Conservation (phyloP, 345 rosid species). For the Hibiscus mutabilis region DNA sequence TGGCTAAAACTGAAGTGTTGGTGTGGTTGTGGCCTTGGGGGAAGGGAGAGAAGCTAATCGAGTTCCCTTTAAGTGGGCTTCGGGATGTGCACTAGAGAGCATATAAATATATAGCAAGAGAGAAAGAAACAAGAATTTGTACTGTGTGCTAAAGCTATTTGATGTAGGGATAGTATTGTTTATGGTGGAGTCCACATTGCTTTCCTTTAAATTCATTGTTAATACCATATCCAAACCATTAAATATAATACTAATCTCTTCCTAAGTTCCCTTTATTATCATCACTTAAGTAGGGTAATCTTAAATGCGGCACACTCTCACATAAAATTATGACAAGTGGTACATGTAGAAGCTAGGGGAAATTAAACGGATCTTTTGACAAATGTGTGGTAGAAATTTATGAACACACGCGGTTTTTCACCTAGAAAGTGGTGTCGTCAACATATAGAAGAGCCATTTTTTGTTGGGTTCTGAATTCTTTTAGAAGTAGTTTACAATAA, state of each 20-base stretch:
- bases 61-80: slow-evolving; percentile 31
- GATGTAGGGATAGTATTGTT: slow-evolving; percentile 13
- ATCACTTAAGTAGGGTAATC: slow-evolving; percentile 7
- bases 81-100: slow-evolving; percentile 46
- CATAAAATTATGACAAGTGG: slow-evolving; percentile 12
- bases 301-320: slow-evolving; percentile 10
- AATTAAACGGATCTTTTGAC: slow-evolving; percentile 8
- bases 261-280: slow-evolving; percentile 8
- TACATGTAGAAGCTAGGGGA: not conserved
- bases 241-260: slow-evolving; percentile 13
- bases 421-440: slow-evolving; percentile 2
- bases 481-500: too few species aligned
- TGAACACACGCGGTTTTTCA: not conserved
- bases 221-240: slow-evolving; percentile 22
- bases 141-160: slow-evolving; percentile 13
- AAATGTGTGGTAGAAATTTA: slow-evolving; percentile 13
- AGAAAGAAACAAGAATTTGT: slow-evolving; percentile 24
- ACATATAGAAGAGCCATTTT: slow-evolving; percentile 6
- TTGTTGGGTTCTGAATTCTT: not conserved
- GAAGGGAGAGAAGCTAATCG: slow-evolving; percentile 22
- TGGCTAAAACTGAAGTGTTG: slow-evolving; percentile 21
- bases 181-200: slow-evolving; percentile 37
- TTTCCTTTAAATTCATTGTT: slow-evolving; percentile 26
- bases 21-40: not conserved
- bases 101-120: slow-evolving; percentile 38